Conservation (phyloP, 768 basidiomycete genomes). For the Symmetrospora coprosmae region DNA sequence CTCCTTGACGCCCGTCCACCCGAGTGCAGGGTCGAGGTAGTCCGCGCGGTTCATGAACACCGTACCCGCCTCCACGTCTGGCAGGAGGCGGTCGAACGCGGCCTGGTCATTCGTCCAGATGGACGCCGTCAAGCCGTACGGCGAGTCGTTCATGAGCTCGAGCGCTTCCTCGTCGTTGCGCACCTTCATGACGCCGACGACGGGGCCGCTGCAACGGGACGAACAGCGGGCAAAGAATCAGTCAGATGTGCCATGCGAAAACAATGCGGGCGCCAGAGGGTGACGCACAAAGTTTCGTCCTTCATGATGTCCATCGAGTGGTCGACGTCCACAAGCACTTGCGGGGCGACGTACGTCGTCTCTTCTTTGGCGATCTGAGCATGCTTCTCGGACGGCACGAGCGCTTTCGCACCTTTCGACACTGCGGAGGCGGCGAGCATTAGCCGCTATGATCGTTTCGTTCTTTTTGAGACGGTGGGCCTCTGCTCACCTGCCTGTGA, state of each 20-base stretch:
- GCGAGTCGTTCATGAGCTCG: slow-evolving; percentile 85
- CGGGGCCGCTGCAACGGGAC: slow-evolving; percentile 47
- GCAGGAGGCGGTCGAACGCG: slow-evolving; percentile 55
- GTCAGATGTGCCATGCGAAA: too few relatives aligned
- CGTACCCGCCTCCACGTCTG: slow-evolving; percentile 71
- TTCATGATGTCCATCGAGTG: slow-evolving; percentile 89
- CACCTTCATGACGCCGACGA: slow-evolving; percentile 85
- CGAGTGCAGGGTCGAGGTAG: slow-evolving; percentile 75
- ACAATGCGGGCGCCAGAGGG: too few relatives aligned
- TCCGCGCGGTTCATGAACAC: slow-evolving; percentile 81
- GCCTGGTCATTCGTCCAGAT: slow-evolving; percentile 68
- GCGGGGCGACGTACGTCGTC: slow-evolving; percentile 75
- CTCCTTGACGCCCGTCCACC: slow-evolving; percentile 90
- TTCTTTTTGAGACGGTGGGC: too few relatives aligned
- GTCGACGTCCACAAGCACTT: slow-evolving; percentile 75
- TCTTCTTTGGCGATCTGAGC: slow-evolving; percentile 51
- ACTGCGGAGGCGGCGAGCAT: too few relatives aligned
- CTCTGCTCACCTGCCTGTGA: slow-evolving; percentile 55
- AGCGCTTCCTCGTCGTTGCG: slow-evolving; percentile 76
- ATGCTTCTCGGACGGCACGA: slow-evolving; percentile 57
- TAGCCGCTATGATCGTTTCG: too few relatives aligned
- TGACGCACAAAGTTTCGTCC: slow-evolving; percentile 43
- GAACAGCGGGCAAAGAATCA: too few relatives aligned
- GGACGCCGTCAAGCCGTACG: slow-evolving; percentile 84
- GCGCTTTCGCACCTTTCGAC: slow-evolving; percentile 58